Conservation (phyloP, 495 filamentous ascomycete genomes). For the Aspergillus avenaceus region DNA sequence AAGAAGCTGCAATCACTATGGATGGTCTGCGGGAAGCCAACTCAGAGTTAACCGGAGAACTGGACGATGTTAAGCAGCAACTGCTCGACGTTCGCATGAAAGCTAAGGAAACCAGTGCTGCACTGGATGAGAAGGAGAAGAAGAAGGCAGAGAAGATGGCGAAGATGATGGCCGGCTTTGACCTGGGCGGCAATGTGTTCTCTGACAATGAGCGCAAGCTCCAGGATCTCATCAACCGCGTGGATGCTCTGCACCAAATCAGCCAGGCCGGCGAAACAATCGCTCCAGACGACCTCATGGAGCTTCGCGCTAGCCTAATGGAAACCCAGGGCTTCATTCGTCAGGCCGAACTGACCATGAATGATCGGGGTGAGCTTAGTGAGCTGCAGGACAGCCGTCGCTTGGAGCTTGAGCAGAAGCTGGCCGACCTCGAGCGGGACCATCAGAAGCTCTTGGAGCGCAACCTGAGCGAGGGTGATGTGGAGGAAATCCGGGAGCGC, state of each 20-base stretch:
- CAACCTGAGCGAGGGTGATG: conserved; percentile 73
- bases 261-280: conserved; percentile 72
- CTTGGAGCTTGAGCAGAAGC: conserved; percentile 67
- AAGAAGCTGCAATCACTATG: conserved; percentile 96
- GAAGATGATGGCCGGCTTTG: conserved; percentile 99
- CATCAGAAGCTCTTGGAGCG: conserved; percentile 77
- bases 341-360: conserved; percentile 82
- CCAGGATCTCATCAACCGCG: conserved; percentile 70
- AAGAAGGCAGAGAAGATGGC: conserved; percentile 99
- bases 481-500: conserved; percentile 75
- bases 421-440: conserved; percentile 68
- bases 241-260: conserved; percentile 74
- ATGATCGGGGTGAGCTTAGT: conserved; percentile 57
- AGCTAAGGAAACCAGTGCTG: conserved; percentile 85
- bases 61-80: conserved; percentile 96
- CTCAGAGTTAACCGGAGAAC: conserved; percentile 79
- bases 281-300: conserved; percentile 73
- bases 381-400: conserved; percentile 61
- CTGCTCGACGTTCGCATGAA: conserved; percentile 93
- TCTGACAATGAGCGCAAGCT: conserved; percentile 86
- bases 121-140: conserved; percentile 92
- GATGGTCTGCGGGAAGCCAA: conserved; percentile 96
- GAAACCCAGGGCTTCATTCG: conserved; percentile 91
- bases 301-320: conserved; percentile 69
- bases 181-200: conserved; percentile 84